Evolutionary conservation across 805 yeast species (phyloP), one percentile per base, ranked within the genome.

Genomic region (Candida odintsovae): DNA sequence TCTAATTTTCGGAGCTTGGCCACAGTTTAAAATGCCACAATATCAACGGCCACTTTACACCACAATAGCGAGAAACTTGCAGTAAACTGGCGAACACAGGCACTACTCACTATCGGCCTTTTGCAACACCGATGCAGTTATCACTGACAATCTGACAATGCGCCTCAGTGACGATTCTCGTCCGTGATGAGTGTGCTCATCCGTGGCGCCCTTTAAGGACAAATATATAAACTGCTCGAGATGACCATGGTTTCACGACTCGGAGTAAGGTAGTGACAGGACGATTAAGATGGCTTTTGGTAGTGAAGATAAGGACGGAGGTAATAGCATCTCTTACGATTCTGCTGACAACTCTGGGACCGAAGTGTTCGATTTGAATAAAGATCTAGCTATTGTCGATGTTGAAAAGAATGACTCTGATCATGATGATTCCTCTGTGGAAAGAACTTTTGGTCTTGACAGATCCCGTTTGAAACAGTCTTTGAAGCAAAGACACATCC

Each of bases 401-500:
- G 23, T 43, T 21, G 41, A 36, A 4, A 35, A 19, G 6, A 10
- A 21, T 35, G 11, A 23, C 12, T 23, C 23, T 10, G 10, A 35
- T 7, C 41, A 29, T 7, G 31, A 43, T 22, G 50, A 41, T 16
- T 33, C 13, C 13, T 11, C 38, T n/a, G 41, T 35, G n/a, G 46
- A 45, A 16, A 38, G 50, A 21, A 29, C 44, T 31, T 53, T 53
- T 23, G 52, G 47, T 13, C 31, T 46, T 8, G 57, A 53, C 31
- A 43, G 55, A 26, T n/a, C 38, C n/a, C 42, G 48, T 11, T 18
- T 44, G 25, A 46, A 46, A 4, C 50, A 51, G 29, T 39, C 44
- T 7, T 41, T 57, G 20, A 46, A 59, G 23, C 62, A 57, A 41
- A 50, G 64, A 41, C 77, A 72, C 53, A 55, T 73, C 45, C 76